A percentile compares a stretch with the other conserved stretches of the same genome.
Evolutionary conservation across 371 early-diverging fungal genomes (phyloP).

Genomic region (Mucor plumbeus): DNA sequence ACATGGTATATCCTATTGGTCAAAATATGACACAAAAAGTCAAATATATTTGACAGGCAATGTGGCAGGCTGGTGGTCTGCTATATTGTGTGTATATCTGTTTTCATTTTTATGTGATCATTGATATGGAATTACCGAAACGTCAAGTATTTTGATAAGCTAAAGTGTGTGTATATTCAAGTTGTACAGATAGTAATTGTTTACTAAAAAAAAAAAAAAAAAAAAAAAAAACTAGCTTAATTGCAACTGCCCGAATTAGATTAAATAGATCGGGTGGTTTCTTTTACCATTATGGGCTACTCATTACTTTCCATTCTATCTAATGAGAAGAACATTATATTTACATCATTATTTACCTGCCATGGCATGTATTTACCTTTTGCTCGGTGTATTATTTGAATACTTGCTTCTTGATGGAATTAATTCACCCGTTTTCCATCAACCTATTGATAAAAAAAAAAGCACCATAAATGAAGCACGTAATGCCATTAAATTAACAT

Average conservation of each 20-base stretch:
- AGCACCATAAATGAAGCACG: background rate
- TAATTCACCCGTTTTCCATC: conserved; percentile 49
- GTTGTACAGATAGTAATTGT: background rate
- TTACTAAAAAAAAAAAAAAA: too few species aligned
- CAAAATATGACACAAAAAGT: conserved; percentile 47
- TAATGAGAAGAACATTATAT: conserved; percentile 95
- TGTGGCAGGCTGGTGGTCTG: conserved; percentile 92
- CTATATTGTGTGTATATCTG: conserved; percentile 62
- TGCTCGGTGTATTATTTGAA: conserved; percentile 65
- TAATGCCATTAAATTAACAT: conserved; percentile 27
- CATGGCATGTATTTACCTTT: conserved; percentile 75
- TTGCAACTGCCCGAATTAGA: conserved; percentile 58
- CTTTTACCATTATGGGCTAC: conserved; percentile 86
- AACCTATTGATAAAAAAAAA: conserved; percentile 4
- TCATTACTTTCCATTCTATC: conserved; percentile 97
- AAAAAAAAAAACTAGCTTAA: conserved; percentile 60
- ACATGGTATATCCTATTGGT: conserved; percentile 96
- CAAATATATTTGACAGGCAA: conserved; percentile 98
- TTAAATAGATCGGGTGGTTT: conserved; percentile 84
- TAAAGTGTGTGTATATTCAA: conserved; percentile 53
- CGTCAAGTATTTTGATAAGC: conserved; percentile 38
- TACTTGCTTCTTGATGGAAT: conserved; percentile 61
- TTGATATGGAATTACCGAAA: conserved; percentile 70
- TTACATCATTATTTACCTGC: conserved; percentile 98
- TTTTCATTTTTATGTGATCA: conserved; percentile 64